These are phyloP conservation scores for Petunia secreta DNA, from an alignment of 257 asterid genomes.

Conservation along the genomic window DNA sequence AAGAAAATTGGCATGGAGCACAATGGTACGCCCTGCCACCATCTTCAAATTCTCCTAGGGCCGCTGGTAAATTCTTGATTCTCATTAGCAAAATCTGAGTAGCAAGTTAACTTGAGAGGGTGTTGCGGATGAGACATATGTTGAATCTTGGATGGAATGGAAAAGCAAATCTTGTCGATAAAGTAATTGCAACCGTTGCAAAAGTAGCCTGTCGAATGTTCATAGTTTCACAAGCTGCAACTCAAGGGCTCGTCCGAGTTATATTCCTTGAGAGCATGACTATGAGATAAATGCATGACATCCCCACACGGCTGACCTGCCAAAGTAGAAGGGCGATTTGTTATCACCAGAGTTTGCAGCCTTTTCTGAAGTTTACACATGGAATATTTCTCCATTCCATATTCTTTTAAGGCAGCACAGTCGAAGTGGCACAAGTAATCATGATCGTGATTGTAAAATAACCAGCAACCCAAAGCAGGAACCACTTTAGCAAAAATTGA, in stretches of 20 bases:
- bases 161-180: not conserved
- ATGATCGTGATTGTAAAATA: slow-evolving; percentile 13
- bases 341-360: not conserved
- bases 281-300: not conserved
- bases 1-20: not conserved
- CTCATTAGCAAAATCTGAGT: not conserved
- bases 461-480: not conserved
- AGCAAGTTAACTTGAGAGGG: slow-evolving; percentile 1
- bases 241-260: not conserved
- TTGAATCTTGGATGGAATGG: not conserved
- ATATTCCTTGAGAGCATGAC: not conserved
- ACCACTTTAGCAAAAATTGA: not conserved
- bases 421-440: not conserved
- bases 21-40: not conserved
- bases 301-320: not conserved
- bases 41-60: not conserved
- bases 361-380: not conserved
- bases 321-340: not conserved
- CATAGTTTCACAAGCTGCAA: not conserved
- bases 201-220: not conserved
- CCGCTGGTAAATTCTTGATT: not conserved
- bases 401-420: not conserved
- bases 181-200: not conserved
- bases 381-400: not conserved
- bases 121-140: not conserved